A percentile compares a stretch with the other conserved stretches of the same genome.
These are phyloP conservation scores for Cinchona pubescens DNA, from an alignment of 257 asterid species.

Conservation along the genomic window DNA sequence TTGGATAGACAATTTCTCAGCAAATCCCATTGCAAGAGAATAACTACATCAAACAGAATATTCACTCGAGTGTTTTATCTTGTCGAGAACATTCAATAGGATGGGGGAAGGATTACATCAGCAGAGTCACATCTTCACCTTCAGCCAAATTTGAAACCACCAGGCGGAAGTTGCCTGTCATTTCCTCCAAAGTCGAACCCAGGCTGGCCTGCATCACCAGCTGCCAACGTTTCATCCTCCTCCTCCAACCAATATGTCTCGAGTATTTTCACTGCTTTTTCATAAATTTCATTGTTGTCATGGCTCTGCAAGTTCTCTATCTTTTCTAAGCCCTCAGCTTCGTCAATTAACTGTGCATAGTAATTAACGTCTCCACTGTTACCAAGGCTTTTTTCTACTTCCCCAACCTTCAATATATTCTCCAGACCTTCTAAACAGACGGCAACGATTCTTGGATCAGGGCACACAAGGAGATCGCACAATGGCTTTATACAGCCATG, in stretches of 20 bases:
- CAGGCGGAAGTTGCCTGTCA: conserved; percentile 59
- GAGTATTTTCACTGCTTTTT: conserved; percentile 82
- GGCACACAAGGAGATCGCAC: conserved; percentile 82
- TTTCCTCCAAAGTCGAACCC: conserved; percentile 78
- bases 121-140: conserved; percentile 28
- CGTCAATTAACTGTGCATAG: conserved; percentile 73
- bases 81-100: neutral
- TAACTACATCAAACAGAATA: neutral
- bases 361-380: conserved; percentile 57
- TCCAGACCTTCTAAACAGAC: conserved; percentile 88
- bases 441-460: conserved; percentile 83
- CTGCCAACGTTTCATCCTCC: conserved; percentile 59
- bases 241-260: conserved; percentile 94
- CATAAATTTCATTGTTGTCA: conserved; percentile 85
- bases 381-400: conserved; percentile 52
- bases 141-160: conserved; percentile 79
- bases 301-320: conserved; percentile 84
- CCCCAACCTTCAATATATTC: conserved; percentile 91
- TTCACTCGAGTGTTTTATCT: neutral
- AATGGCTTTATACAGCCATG: conserved; percentile 78
- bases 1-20: neutral
- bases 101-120: conserved; percentile 4
- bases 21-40: neutral
- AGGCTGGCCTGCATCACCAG: conserved; percentile 49
- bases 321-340: conserved; percentile 84